A percentile compares a stretch with the other conserved stretches of the same genome.
These are phyloP conservation scores for Scedosporium boydii DNA, from an alignment of 2,329 filamentous ascomycete genomes.

Conservation along the genomic window DNA sequence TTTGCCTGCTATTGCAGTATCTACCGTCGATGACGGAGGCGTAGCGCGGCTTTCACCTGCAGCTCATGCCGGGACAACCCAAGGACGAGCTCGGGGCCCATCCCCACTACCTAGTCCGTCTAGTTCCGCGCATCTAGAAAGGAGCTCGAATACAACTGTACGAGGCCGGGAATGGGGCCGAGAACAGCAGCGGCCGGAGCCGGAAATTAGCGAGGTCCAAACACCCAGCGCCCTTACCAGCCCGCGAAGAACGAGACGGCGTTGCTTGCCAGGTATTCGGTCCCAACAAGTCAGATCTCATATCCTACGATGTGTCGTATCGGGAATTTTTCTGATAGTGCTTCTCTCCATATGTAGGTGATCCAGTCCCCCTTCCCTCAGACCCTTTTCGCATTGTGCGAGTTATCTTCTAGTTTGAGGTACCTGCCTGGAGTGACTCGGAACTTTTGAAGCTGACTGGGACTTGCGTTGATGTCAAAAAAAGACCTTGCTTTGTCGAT, in stretches of 20 bases:
- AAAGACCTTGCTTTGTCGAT: slow-evolving; percentile 70
- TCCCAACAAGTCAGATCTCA: slow-evolving; percentile 44
- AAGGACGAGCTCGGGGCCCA: slow-evolving; percentile 18
- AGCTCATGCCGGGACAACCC: slow-evolving; percentile 10
- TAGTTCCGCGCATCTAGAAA: neutral
- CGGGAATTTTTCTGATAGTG: slow-evolving; percentile 50
- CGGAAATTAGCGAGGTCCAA: neutral
- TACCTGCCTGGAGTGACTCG: no score
- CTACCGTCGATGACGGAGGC: neutral
- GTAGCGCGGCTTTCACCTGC: neutral
- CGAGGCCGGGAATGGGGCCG: neutral
- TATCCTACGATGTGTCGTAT: slow-evolving; percentile 53
- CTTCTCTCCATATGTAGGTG: slow-evolving; percentile 58
- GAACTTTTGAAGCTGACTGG: no score
- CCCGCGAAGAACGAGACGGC: slow-evolving; percentile 9
- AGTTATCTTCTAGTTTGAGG: neutral
- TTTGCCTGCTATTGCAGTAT: neutral
- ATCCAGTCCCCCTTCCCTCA: neutral
- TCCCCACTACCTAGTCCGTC: neutral
- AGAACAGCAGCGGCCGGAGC: neutral
- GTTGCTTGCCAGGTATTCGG: slow-evolving; percentile 46
- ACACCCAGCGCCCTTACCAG: neutral
- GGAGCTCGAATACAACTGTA: neutral
- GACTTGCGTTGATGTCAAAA: neutral
- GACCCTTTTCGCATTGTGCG: neutral